These are phyloP conservation scores for Schizophyllum commune DNA, from an alignment of 1,284 basidiomycete genomes.

Conservation along the genomic window DNA sequence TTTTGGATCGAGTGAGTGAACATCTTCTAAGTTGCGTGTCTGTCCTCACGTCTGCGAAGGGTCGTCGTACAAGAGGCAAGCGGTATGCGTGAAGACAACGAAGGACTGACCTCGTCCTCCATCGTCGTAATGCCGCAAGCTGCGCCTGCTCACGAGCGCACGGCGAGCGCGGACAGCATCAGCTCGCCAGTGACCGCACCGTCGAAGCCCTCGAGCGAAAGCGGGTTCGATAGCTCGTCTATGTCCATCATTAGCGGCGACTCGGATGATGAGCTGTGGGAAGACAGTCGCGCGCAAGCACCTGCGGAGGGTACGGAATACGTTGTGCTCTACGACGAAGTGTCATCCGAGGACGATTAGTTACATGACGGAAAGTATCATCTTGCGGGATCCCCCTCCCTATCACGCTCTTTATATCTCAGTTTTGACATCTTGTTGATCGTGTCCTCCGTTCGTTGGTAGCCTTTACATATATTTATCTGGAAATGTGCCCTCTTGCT, in stretches of 20 bases:
- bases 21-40: no score
- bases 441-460: no score
- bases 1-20: conserved; percentile 68
- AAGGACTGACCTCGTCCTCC: conserved; percentile 58
- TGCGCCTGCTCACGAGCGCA: conserved; percentile 18
- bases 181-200: conserved; percentile 32
- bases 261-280: conserved; percentile 45
- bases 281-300: conserved; percentile 46
- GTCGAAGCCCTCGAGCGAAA: conserved; percentile 34
- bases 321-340: conserved; percentile 62
- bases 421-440: no score
- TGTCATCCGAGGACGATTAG: conserved; percentile 22
- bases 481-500: no score
- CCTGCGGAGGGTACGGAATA: conserved; percentile 32
- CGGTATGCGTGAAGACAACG: conserved; percentile 48
- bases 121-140: conserved; percentile 63
- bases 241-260: conserved; percentile 57
- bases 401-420: no score
- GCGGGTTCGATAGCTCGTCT: conserved; percentile 47
- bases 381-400: no score
- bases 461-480: no score
- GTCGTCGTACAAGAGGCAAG: conserved; percentile 14
- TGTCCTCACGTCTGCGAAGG: no score
- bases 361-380: no score
- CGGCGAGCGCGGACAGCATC: conserved; percentile 14